Evolutionary conservation across 1,139 yeast genomes (phyloP).

Genomic region (Blastobotrys buckinghamii): DNA sequence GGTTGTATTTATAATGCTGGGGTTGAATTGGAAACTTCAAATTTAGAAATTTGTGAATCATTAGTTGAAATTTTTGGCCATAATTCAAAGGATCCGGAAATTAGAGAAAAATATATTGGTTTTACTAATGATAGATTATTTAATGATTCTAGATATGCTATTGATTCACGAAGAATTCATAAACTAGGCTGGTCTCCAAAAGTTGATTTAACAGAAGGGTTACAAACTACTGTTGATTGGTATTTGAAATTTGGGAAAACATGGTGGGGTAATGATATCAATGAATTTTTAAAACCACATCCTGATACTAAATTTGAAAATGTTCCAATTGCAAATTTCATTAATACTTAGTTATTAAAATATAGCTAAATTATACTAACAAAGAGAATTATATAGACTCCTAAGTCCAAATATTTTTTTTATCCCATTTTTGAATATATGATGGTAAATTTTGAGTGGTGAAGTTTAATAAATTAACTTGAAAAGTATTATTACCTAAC

Average conservation of each 20-base stretch:
- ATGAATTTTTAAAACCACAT: conserved; percentile 25
- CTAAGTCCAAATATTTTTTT: neutral
- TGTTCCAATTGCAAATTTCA: neutral
- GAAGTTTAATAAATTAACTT: neutral
- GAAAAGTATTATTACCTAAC: neutral
- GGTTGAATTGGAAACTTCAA: conserved; percentile 41
- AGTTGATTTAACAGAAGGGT: conserved; percentile 37
- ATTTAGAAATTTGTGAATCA: conserved; percentile 31
- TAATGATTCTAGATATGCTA: conserved; percentile 46
- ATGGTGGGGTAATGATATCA: conserved; percentile 32
- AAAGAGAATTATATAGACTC: neutral
- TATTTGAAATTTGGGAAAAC: conserved; percentile 26
- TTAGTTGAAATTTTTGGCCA: conserved; percentile 30
- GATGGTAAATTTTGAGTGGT: neutral
- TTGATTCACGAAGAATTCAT: conserved; percentile 36
- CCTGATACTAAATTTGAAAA: conserved; percentile 19
- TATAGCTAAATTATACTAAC: neutral
- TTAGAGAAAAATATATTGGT: conserved; percentile 26
- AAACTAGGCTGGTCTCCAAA: conserved; percentile 47
- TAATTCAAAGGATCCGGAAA: conserved; percentile 16
- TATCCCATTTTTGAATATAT: neutral
- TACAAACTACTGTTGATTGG: conserved; percentile 34
- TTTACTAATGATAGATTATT: conserved; percentile 45
- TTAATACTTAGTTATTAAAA: neutral
- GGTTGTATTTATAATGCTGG: conserved; percentile 47